phyloP scores from a whole-genome alignment of 169 alveolate genomes.

The Plasmodium berghei region DNA sequence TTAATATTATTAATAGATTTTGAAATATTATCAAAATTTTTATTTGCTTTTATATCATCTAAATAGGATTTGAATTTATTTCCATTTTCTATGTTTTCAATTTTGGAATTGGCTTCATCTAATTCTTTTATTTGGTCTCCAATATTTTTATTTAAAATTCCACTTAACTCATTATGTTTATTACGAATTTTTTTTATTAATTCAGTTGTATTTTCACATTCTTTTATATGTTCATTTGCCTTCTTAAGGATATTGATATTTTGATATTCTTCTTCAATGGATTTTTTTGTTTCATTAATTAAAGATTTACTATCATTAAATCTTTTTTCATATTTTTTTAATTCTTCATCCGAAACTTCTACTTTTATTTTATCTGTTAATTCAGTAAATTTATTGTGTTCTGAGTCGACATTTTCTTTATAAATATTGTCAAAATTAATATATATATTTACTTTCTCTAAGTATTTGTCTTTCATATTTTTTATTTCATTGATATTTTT shows the following conservation, averaged over 20 bases:
- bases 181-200: background rate
- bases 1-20: no score
- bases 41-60: no score
- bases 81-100: slow-evolving; percentile 15
- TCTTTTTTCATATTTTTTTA: background rate
- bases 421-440: no score
- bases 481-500: no score
- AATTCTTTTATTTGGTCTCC: background rate
- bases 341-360: background rate
- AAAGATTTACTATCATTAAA: background rate
- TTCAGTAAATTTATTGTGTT: no score
- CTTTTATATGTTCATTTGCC: background rate
- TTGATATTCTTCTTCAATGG: slow-evolving; percentile 6
- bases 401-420: no score
- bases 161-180: slow-evolving; percentile 3
- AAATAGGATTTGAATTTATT: no score
- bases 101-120: background rate
- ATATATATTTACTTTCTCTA: no score
- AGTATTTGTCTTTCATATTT: no score
- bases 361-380: no score
- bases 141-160: slow-evolving; percentile 7
- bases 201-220: background rate
- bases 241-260: slow-evolving; percentile 10
- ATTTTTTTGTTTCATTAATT: background rate
- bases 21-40: no score